Evolutionary conservation across 495 filamentous ascomycete species (phyloP).

Genomic region (Mytilinidion resinicola): DNA sequence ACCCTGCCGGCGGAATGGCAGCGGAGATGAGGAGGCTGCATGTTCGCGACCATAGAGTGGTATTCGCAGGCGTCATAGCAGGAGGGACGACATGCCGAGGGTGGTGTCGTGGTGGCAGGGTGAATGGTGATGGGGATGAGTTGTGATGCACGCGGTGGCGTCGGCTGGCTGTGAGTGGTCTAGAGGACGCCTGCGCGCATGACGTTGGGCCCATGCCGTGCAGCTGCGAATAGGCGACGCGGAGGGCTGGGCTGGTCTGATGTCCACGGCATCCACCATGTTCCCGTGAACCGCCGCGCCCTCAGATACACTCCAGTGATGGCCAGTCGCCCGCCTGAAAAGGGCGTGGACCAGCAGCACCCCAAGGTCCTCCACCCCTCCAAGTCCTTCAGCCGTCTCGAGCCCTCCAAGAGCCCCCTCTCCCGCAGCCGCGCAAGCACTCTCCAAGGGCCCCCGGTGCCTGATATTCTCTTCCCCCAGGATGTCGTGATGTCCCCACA

Average conservation of each 20-base stretch:
- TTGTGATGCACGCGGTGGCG: background rate
- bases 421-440: slow-evolving; percentile 56
- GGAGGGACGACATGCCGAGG: background rate
- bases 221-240: too few species aligned
- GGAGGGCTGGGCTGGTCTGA: background rate
- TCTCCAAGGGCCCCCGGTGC: slow-evolving; percentile 48
- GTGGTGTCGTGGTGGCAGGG: background rate
- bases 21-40: slow-evolving; percentile 11
- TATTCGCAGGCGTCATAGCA: background rate
- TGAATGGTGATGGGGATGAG: too few species aligned
- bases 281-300: background rate
- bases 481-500: slow-evolving; percentile 18
- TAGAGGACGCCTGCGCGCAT: slow-evolving; percentile 12
- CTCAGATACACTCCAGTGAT: background rate
- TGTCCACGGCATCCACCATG: too few species aligned
- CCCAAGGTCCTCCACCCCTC: slow-evolving; percentile 38
- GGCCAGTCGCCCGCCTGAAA: background rate
- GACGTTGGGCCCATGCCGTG: slow-evolving; percentile 10
- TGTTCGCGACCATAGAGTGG: slow-evolving; percentile 3
- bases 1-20: slow-evolving; percentile 48
- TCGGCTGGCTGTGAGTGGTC: background rate
- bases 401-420: slow-evolving; percentile 37
- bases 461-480: slow-evolving; percentile 39
- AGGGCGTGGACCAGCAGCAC: slow-evolving; percentile 26
- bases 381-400: slow-evolving; percentile 53